A percentile compares a stretch with the other conserved stretches of the same genome.
Evolutionary conservation across 306 rosid species (phyloP).

Genomic region (Clitoria ternatea): DNA sequence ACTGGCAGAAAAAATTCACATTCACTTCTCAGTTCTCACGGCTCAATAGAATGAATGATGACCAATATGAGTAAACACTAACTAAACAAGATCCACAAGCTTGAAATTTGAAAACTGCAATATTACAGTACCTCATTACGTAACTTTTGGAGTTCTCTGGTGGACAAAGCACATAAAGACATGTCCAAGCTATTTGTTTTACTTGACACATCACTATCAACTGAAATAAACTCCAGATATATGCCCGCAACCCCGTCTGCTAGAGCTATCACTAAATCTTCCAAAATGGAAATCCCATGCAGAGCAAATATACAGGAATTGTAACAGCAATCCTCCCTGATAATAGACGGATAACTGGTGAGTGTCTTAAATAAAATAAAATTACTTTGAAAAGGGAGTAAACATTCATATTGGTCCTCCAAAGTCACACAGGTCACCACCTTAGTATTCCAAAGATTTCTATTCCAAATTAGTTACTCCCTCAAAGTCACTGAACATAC

Average conservation of each 20-base stretch:
- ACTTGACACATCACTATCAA: conserved; percentile 71
- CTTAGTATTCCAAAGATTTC: background rate
- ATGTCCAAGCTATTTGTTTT: conserved; percentile 54
- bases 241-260: conserved; percentile 83
- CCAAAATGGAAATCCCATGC: conserved; percentile 81
- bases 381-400: background rate
- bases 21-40: background rate
- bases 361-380: conserved; percentile 22
- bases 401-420: background rate
- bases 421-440: background rate
- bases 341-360: conserved; percentile 21
- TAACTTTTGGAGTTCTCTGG: conserved; percentile 84
- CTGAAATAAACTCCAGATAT: conserved; percentile 86
- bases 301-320: conserved; percentile 47
- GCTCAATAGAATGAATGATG: background rate
- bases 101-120: conserved; percentile 1
- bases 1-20: background rate
- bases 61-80: background rate
- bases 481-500: background rate
- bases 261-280: conserved; percentile 79
- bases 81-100: conserved; percentile 6
- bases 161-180: conserved; percentile 72
- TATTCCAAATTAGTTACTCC: background rate
- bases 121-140: conserved; percentile 72
- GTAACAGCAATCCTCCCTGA: conserved; percentile 65